Evolutionary conservation across 2,329 filamentous ascomycete genomes (phyloP), one percentile per base, ranked within the genome.

Genomic region (Microdochium paspali): DNA sequence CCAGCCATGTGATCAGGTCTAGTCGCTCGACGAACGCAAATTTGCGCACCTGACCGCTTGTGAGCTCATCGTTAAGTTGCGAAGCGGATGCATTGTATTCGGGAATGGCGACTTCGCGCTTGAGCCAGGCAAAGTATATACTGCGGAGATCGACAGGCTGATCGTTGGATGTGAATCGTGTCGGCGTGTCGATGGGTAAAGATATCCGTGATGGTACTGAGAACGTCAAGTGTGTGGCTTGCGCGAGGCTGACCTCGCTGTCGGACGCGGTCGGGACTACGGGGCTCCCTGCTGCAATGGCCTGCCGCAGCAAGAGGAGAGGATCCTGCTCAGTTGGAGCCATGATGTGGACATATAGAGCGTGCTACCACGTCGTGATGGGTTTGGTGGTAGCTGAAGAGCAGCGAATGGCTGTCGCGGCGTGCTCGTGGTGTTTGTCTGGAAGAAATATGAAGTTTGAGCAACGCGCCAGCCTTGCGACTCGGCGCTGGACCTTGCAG

Each of bases 71-170:
- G 63, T 95, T 95, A 48, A 97, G 75, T 55, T 82, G 76, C 58
- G 86, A 83, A 13, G 88, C 87, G 0, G 85, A 84, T 24, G 85
- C 80, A 66, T 96, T 93, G 75, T 97, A 97, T 58, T 95, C 89
- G 10, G 87, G 86, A 55, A 95, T 90, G 47, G 85, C 82, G 47
- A 85, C 82, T 70, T 97, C 91, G 65, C 90, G 89, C 69, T 96
- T 94, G 59, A 87, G 76, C 89, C 90, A 98, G 48, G 90, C 90
- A 62, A 97, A 95, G 72, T 91, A 96, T 67, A 96, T 91, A 64
- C 86, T 93, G 62, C 93, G 89, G 56, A 98, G 74, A 63, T 96
- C 88, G 58, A 95, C 83, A 4, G 85, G 76, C 48, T 79, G 75
- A 57, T 79, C 79, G 49, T 80, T 78, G n/a, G 88, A 90, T 51